Evolutionary conservation across 495 filamentous ascomycete species (phyloP).

Genomic region (Penicillium pancosmium): DNA sequence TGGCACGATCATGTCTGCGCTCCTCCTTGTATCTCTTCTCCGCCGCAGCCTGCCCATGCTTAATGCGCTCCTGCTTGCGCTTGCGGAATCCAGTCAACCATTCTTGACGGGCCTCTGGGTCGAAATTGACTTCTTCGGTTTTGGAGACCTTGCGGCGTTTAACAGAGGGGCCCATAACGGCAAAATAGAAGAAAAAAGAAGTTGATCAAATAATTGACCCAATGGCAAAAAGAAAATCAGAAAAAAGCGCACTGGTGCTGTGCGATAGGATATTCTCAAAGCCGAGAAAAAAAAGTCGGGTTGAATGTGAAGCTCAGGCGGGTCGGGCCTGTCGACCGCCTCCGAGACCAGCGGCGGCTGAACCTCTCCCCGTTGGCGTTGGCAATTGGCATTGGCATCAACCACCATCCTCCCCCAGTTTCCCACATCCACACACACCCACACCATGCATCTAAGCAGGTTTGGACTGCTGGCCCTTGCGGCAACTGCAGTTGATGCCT

Average conservation of each 20-base stretch:
- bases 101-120: conserved; percentile 72
- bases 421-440: conserved; percentile 14
- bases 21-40: conserved; percentile 72
- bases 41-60: conserved; percentile 79
- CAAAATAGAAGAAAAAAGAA: background rate
- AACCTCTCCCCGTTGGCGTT: conserved; percentile 27
- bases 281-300: conserved; percentile 26
- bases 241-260: too few species aligned
- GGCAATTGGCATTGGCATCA: conserved; percentile 12
- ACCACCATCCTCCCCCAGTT: conserved; percentile 10
- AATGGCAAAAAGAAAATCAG: too few species aligned
- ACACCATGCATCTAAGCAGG: conserved; percentile 63
- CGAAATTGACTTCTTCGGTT: conserved; percentile 83
- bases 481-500: conserved; percentile 64
- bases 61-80: conserved; percentile 81
- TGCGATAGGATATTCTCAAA: conserved; percentile 8
- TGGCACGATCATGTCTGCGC: conserved; percentile 68
- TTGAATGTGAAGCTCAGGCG: conserved; percentile 28
- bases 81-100: conserved; percentile 97
- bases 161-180: conserved; percentile 42
- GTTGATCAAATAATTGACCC: background rate
- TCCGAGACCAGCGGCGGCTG: conserved; percentile 33
- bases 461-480: conserved; percentile 64
- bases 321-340: conserved; percentile 34
- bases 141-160: conserved; percentile 68